These are phyloP conservation scores for Phytophthora foliorum DNA, from an alignment of 352 stramenopile genomes.

Conservation along the genomic window DNA sequence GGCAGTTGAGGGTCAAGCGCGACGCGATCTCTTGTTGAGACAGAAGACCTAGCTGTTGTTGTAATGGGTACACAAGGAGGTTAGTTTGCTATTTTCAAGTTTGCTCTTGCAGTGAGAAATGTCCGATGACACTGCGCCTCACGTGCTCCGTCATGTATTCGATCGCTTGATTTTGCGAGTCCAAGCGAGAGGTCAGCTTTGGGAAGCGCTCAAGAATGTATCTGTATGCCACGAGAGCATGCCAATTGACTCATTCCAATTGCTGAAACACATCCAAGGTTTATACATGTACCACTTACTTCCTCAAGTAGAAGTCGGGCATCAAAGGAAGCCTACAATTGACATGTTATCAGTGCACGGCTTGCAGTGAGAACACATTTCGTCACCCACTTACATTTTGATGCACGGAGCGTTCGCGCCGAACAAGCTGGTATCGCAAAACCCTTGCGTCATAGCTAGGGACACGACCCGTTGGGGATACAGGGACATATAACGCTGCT, in stretches of 20 bases:
- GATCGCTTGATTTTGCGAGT: conserved; percentile 48
- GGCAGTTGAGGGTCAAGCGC: conserved; percentile 66
- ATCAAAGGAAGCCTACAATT: conserved; percentile 62
- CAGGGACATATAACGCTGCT: conserved; percentile 60
- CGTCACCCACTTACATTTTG: conserved; percentile 53
- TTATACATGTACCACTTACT: conserved; percentile 46
- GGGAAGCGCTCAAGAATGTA: conserved; percentile 67
- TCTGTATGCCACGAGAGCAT: conserved; percentile 30
- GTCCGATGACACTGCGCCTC: background rate
- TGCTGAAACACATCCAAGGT: background rate
- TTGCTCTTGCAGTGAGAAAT: background rate
- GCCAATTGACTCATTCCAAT: background rate
- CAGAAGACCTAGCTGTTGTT: conserved; percentile 51
- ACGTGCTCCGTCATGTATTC: conserved; percentile 82
- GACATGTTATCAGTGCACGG: background rate
- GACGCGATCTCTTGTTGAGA: conserved; percentile 78
- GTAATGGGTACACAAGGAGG: background rate
- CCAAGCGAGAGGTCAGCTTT: conserved; percentile 37
- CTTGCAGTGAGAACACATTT: background rate
- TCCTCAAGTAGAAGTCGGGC: conserved; percentile 81
- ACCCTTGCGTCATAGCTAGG: conserved; percentile 72
- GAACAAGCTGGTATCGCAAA: conserved; percentile 62
- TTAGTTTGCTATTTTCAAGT: background rate
- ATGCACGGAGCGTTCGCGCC: conserved; percentile 55
- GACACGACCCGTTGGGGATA: conserved; percentile 72